phyloP scores from a whole-genome alignment of 2,329 filamentous ascomycete species.

The Xylaria arbuscula region DNA sequence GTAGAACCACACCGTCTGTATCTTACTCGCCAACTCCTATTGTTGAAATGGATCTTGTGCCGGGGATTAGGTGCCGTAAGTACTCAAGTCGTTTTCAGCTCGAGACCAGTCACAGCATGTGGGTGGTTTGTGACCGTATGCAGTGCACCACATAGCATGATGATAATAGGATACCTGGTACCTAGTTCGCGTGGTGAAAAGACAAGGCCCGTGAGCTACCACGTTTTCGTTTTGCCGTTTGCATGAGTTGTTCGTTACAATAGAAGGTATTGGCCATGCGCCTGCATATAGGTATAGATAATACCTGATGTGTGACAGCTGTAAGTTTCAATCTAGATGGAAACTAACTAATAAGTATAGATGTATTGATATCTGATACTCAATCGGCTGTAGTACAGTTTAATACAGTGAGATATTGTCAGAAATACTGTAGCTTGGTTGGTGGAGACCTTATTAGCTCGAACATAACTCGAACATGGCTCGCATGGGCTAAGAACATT shows the following conservation, averaged over 20 bases:
- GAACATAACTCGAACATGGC: too few species aligned
- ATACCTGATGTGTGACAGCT: not conserved
- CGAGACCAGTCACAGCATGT: constrained; percentile 16
- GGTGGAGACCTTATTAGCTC: too few species aligned
- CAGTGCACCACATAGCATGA: not conserved
- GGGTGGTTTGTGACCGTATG: not conserved
- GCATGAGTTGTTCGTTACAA: not conserved
- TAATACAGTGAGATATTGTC: too few species aligned
- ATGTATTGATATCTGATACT: too few species aligned
- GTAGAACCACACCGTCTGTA: constrained; percentile 21
- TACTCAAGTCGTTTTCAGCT: constrained; percentile 21
- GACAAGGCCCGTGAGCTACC: not conserved
- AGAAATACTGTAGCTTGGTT: too few species aligned
- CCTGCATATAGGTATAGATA: not conserved
- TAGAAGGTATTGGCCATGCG: not conserved
- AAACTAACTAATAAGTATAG: not conserved
- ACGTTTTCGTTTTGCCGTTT: not conserved
- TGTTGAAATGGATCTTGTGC: constrained; percentile 28
- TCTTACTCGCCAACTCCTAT: constrained; percentile 28
- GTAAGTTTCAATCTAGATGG: not conserved
- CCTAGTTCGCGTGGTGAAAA: not conserved
- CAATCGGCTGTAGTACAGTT: too few species aligned
- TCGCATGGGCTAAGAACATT: too few species aligned
- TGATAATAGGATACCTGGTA: not conserved
- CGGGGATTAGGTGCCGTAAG: not conserved